Evolutionary conservation across 2,329 filamentous ascomycete genomes (phyloP).

Genomic region (Claviceps sp.): DNA sequence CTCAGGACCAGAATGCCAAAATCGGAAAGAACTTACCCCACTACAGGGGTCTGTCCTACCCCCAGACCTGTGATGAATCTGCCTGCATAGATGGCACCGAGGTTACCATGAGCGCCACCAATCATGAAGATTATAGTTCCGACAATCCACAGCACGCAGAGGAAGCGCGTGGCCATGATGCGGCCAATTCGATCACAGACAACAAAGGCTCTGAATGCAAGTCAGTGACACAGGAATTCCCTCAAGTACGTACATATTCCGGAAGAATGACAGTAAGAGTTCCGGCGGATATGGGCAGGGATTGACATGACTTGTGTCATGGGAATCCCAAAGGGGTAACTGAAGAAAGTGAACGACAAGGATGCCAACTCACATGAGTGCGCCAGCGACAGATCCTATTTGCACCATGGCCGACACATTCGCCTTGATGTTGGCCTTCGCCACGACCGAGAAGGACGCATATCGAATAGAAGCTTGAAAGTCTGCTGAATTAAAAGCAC

Average conservation of each 20-base stretch:
- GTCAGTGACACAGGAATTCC: background rate
- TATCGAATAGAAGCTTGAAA: slow-evolving; percentile 50
- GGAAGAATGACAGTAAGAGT: too few relatives aligned
- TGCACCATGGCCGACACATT: slow-evolving; percentile 77
- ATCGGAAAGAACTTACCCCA: slow-evolving; percentile 27
- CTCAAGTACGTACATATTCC: too few relatives aligned
- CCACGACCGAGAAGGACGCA: slow-evolving; percentile 33
- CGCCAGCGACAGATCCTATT: slow-evolving; percentile 60
- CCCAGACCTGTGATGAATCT: slow-evolving; percentile 54
- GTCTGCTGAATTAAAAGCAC: slow-evolving; percentile 52
- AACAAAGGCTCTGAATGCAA: slow-evolving; percentile 36
- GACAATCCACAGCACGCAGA: slow-evolving; percentile 43
- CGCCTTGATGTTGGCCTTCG: slow-evolving; percentile 54
- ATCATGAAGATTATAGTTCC: slow-evolving; percentile 47
- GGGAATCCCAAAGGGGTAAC: background rate
- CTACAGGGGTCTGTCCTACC: slow-evolving; percentile 53
- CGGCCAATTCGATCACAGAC: slow-evolving; percentile 49
- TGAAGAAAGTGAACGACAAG: background rate
- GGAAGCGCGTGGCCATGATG: slow-evolving; percentile 46
- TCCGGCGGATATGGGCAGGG: too few relatives aligned
- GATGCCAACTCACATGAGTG: slow-evolving; percentile 33
- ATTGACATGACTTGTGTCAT: background rate
- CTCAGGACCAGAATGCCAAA: background rate
- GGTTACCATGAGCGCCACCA: slow-evolving; percentile 33
- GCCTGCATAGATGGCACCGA: slow-evolving; percentile 48